These are phyloP conservation scores for Hansenula sp. DNA, from an alignment of 1,139 yeast genomes.

Conservation along the genomic window DNA sequence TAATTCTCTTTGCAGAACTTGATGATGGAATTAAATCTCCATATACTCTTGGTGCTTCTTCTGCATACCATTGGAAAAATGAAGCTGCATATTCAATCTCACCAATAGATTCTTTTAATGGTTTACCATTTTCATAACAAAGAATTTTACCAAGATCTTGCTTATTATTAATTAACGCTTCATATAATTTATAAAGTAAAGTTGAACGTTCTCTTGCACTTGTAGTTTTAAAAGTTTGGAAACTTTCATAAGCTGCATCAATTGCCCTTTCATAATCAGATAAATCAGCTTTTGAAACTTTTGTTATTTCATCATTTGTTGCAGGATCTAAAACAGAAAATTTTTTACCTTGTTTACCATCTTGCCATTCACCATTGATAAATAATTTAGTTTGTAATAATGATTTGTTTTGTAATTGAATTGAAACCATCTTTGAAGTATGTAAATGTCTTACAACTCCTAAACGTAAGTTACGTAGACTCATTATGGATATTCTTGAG, in stretches of 20 bases:
- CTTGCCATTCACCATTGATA: slow-evolving; percentile 42
- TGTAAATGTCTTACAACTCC: neutral
- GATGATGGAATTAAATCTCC: slow-evolving; percentile 28
- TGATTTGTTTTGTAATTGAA: neutral
- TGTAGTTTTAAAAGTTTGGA: slow-evolving; percentile 33
- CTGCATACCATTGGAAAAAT: slow-evolving; percentile 37
- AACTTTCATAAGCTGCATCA: slow-evolving; percentile 34
- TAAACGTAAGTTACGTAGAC: too few species aligned
- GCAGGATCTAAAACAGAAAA: slow-evolving; percentile 47
- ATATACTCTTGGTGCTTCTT: slow-evolving; percentile 33
- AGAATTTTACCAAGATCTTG: slow-evolving; percentile 31
- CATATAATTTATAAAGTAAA: slow-evolving; percentile 30
- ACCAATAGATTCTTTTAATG: slow-evolving; percentile 31
- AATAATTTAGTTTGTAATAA: slow-evolving; percentile 30
- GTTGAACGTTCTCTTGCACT: slow-evolving; percentile 38
- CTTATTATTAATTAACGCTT: slow-evolving; percentile 25
- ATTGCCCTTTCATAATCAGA: slow-evolving; percentile 38
- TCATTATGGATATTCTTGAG: too few species aligned
- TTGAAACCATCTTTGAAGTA: slow-evolving; percentile 1
- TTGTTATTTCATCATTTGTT: slow-evolving; percentile 31
- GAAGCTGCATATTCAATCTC: slow-evolving; percentile 33
- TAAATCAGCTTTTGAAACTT: slow-evolving; percentile 34
- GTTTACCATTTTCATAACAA: slow-evolving; percentile 33
- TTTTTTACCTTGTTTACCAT: slow-evolving; percentile 27
- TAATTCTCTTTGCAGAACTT: neutral